phyloP scores from a whole-genome alignment of 2,329 filamentous ascomycete species.

The Diaporthe capsici region DNA sequence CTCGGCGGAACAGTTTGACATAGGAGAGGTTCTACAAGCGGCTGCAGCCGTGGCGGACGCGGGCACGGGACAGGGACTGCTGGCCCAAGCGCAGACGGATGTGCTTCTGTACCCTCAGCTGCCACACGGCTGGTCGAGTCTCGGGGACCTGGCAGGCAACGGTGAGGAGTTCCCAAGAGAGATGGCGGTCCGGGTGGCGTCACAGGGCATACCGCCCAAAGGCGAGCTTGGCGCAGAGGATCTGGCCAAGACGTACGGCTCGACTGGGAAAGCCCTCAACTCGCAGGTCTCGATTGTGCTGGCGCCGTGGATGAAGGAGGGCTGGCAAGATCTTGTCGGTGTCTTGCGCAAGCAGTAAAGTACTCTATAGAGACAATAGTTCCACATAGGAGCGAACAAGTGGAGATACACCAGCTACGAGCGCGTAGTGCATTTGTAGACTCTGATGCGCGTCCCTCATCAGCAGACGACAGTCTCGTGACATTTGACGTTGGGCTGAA shows the following conservation, averaged over 20 bases:
- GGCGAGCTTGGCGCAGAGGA: conserved; percentile 78
- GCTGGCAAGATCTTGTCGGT: conserved; percentile 73
- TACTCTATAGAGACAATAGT: neutral
- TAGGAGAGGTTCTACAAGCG: conserved; percentile 82
- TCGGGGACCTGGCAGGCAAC: conserved; percentile 73
- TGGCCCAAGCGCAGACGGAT: conserved; percentile 79
- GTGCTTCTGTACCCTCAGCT: conserved; percentile 86
- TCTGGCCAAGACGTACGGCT: conserved; percentile 80
- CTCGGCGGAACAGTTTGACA: conserved; percentile 74
- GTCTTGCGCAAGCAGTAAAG: conserved; percentile 48
- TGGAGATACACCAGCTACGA: neutral
- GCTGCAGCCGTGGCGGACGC: conserved; percentile 73
- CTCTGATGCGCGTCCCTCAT: neutral
- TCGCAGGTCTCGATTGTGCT: conserved; percentile 83
- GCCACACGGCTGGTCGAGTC: conserved; percentile 83
- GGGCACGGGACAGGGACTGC: conserved; percentile 63
- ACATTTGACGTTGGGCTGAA: neutral
- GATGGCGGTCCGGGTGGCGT: conserved; percentile 86
- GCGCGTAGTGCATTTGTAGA: neutral
- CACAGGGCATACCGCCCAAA: conserved; percentile 79
- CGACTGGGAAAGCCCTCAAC: conserved; percentile 79
- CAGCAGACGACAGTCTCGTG: too few species aligned
- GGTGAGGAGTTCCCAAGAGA: conserved; percentile 70
- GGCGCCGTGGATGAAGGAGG: conserved; percentile 81
- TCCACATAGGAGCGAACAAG: neutral